Conservation (phyloP, 192 early-diverging fungal genomes). For the Backusella westeae region DNA sequence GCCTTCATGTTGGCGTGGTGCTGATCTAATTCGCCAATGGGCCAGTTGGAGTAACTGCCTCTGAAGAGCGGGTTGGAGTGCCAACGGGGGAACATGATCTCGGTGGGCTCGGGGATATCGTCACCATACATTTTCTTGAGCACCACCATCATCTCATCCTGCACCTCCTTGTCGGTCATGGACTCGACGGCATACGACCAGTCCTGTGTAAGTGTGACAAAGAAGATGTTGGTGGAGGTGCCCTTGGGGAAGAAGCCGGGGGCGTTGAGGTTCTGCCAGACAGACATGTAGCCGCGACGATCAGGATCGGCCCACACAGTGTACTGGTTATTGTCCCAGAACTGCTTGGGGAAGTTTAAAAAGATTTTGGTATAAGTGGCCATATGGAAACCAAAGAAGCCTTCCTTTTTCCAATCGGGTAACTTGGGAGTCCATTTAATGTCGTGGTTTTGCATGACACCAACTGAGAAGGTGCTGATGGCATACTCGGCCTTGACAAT, state of each 20-base stretch:
- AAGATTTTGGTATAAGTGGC: slow-evolving; percentile 44
- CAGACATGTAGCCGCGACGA: slow-evolving; percentile 24
- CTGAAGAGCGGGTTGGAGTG: slow-evolving; percentile 36
- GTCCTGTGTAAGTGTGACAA: slow-evolving; percentile 34
- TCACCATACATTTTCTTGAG: slow-evolving; percentile 35
- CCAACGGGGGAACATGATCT: slow-evolving; percentile 37
- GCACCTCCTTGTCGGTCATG: slow-evolving; percentile 22
- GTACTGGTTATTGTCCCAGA: slow-evolving; percentile 38
- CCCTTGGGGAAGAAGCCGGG: slow-evolving; percentile 28
- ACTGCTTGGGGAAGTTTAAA: slow-evolving; percentile 33
- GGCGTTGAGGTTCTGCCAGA: slow-evolving; percentile 35
- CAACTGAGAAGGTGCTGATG: slow-evolving; percentile 38
- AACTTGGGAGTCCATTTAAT: slow-evolving; percentile 30
- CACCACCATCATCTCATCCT: slow-evolving; percentile 30
- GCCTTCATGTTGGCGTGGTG: slow-evolving; percentile 39
- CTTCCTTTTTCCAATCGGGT: slow-evolving; percentile 39
- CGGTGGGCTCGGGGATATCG: slow-evolving; percentile 25
- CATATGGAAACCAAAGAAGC: slow-evolving; percentile 39
- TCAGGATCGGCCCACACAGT: slow-evolving; percentile 34
- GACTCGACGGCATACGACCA: slow-evolving; percentile 25
- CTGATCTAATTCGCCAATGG: slow-evolving; percentile 35
- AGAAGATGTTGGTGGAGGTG: slow-evolving; percentile 27
- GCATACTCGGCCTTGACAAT: slow-evolving; percentile 41
- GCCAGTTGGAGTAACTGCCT: slow-evolving; percentile 42
- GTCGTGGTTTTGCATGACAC: slow-evolving; percentile 37